Evolutionary conservation across 768 basidiomycete species (phyloP).

Genomic region (Russula foetens): DNA sequence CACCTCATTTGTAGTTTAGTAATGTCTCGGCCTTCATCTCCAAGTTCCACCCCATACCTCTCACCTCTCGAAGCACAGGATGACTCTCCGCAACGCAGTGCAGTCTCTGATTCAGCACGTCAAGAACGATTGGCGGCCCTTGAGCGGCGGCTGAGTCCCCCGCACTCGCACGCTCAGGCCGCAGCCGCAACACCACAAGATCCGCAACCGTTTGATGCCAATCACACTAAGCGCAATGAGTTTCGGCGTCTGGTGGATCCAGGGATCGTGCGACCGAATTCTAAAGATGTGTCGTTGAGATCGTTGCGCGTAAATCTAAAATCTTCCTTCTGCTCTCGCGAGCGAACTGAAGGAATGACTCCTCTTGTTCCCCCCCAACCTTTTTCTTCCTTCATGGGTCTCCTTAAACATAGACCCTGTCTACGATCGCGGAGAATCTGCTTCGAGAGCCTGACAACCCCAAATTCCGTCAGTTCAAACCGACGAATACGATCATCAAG

Average conservation of each 20-base stretch:
- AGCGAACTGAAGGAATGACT: conserved; percentile 11
- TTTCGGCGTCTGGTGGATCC: conserved; percentile 76
- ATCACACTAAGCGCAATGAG: conserved; percentile 60
- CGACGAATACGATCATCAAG: conserved; percentile 63
- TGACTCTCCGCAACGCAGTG: neutral
- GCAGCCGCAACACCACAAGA: neutral
- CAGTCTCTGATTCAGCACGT: conserved; percentile 43
- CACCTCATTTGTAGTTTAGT: neutral
- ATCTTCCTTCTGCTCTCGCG: conserved; percentile 9
- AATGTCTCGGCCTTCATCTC: conserved; percentile 1
- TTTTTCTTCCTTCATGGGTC: neutral
- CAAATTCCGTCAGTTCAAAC: conserved; percentile 69
- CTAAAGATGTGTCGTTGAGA: conserved; percentile 48
- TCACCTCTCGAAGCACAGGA: neutral
- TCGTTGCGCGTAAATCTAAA: conserved; percentile 50
- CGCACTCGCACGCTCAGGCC: neutral
- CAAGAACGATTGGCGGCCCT: conserved; percentile 38
- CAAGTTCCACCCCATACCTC: neutral
- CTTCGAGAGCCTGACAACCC: conserved; percentile 62
- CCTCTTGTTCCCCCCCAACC: neutral
- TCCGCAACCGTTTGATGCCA: conserved; percentile 28
- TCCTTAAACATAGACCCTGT: conserved; percentile 42
- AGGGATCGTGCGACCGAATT: conserved; percentile 66
- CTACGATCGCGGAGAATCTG: conserved; percentile 65
- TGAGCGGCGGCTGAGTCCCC: conserved; percentile 21